phyloP scores from a whole-genome alignment of 2,329 filamentous ascomycete genomes.

The Chaetothyriales sp. region DNA sequence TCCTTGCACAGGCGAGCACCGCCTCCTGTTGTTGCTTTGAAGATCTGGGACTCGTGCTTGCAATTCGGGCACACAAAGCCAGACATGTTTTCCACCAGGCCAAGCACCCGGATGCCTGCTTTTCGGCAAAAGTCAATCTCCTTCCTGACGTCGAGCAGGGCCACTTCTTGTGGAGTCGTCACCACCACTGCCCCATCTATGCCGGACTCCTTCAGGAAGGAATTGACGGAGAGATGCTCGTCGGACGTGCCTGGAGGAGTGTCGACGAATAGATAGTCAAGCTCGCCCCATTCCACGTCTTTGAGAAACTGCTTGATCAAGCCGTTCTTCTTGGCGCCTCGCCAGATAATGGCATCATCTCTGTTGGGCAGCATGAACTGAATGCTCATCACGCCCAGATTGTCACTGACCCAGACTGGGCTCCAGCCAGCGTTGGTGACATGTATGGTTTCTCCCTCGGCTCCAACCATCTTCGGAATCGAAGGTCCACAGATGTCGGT shows the following conservation, averaged over 20 bases:
- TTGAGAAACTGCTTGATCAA: conserved; percentile 96
- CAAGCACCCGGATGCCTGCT: conserved; percentile 74
- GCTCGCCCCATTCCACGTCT: conserved; percentile 92
- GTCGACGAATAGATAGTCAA: conserved; percentile 87
- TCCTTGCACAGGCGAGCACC: conserved; percentile 67
- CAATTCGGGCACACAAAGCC: conserved; percentile 94
- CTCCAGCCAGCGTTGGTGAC: conserved; percentile 79
- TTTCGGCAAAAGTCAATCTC: conserved; percentile 97
- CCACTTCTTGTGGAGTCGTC: conserved; percentile 88
- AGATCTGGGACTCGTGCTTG: conserved; percentile 65
- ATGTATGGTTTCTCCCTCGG: conserved; percentile 71
- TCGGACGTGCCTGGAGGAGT: conserved; percentile 91
- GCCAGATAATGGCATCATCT: conserved; percentile 94
- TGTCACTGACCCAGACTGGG: conserved; percentile 89
- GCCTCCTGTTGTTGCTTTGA: conserved; percentile 79
- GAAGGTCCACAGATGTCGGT: conserved; percentile 93
- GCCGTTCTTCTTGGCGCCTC: conserved; percentile 95
- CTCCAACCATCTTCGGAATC: conserved; percentile 98
- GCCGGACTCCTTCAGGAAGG: conserved; percentile 75
- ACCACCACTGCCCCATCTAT: conserved; percentile 89
- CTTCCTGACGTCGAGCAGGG: conserved; percentile 81
- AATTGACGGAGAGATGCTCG: conserved; percentile 88
- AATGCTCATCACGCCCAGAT: conserved; percentile 89
- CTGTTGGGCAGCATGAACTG: conserved; percentile 94
- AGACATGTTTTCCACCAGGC: conserved; percentile 94